Base-by-base conservation (phyloP, 2,329 filamentous ascomycete genomes). In the Beauveria varroae region DNA sequence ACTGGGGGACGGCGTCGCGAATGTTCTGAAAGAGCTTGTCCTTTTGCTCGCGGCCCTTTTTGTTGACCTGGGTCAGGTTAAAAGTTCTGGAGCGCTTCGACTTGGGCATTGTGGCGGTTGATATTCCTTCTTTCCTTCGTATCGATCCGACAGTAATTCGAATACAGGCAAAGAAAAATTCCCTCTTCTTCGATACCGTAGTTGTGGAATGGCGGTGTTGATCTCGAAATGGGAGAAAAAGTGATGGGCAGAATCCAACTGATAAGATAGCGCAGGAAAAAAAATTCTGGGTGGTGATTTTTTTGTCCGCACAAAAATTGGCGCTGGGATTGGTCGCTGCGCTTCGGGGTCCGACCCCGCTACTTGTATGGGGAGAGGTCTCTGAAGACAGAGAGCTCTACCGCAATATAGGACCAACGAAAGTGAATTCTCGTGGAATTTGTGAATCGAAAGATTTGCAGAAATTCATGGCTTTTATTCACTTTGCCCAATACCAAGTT, bases 41-140 rank as follows among this genome's bases (percentile, higher is more conserved):
- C 75, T 93, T 93, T 76, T 97, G 89, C 80, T 96, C 96, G 77
- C 90, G 88, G 65, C 86, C 88, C 82, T 97, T 98, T 81, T 96
- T 97, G 76, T 86, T 80, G 70, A 95, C 93, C 81, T 95, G 88
- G 68, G 93, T 92, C 73, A 96, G 85, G 81, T 96, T 89, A 68
- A 96, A 86, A 75, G 96, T 82, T 78, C 88, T 93, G 69, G 89
- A 84, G 77, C 95, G 90, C 83, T 95, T 98, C 65, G 95, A 98
- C 81, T 96, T 93, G 74, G 95, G 95, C 95, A 99, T 99, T 67
- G 71, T 79, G 73, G 66, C 65, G 66, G 65, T 59, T 67, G 52
- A 53, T 28, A 10, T 12, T 50, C 4, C 10, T 20, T 18, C 7
- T 20, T 46, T 22, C 12, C 26, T 49, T 49, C 46, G 46, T 26